These are phyloP conservation scores for Pseudonitzschia multistriata DNA, from an alignment of 108 stramenopile genomes.

Conservation along the genomic window DNA sequence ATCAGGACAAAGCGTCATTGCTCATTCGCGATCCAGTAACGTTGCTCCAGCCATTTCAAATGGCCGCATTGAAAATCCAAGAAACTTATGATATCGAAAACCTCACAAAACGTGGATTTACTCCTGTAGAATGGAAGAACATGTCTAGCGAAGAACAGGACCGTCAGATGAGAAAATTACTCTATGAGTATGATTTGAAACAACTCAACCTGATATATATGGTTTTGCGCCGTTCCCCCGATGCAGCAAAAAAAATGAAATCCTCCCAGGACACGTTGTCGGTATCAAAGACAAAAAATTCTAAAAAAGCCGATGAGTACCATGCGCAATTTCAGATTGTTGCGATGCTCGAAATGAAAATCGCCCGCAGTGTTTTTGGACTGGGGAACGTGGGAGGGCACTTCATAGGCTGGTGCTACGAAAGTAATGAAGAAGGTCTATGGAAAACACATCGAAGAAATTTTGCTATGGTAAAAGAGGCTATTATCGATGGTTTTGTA, in stretches of 20 bases:
- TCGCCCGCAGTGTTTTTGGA: slow-evolving; percentile 20
- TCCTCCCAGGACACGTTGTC: neutral
- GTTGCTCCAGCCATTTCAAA: slow-evolving; percentile 34
- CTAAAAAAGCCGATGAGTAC: neutral
- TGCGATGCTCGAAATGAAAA: slow-evolving; percentile 16
- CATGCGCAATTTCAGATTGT: slow-evolving; percentile 2
- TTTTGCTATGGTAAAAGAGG: slow-evolving; percentile 31
- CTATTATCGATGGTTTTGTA: slow-evolving; percentile 41
- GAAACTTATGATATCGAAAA: slow-evolving; percentile 14
- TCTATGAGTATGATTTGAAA: slow-evolving; percentile 27
- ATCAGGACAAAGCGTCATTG: slow-evolving; percentile 24
- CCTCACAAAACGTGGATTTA: slow-evolving; percentile 14
- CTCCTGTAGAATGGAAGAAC: slow-evolving; percentile 18
- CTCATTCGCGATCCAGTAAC: slow-evolving; percentile 34
- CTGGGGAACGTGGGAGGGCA: slow-evolving; percentile 32
- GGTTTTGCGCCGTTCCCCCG: slow-evolving; percentile 21
- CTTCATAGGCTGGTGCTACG: slow-evolving; percentile 41
- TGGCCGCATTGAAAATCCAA: slow-evolving; percentile 24
- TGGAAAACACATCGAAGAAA: slow-evolving; percentile 37
- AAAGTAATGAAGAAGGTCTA: slow-evolving; percentile 14
- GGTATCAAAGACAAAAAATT: neutral
- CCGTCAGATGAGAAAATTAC: slow-evolving; percentile 12
- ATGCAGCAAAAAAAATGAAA: slow-evolving; percentile 9
- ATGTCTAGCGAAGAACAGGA: slow-evolving; percentile 22
- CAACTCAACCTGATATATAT: slow-evolving; percentile 29